Conservation (phyloP, 257 asterid species). For the Solanum virginianum region DNA sequence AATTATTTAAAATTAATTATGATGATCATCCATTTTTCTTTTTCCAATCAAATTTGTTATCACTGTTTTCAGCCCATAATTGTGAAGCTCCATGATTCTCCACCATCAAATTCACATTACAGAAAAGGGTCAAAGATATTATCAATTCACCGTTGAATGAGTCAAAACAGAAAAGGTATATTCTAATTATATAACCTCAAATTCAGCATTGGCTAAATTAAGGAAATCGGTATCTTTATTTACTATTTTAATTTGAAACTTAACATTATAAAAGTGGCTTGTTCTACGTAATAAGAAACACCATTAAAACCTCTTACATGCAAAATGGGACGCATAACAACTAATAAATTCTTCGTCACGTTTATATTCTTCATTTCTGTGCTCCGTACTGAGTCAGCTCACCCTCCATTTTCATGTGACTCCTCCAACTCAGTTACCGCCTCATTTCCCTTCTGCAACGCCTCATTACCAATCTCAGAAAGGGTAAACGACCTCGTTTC, state of each 20-base stretch:
- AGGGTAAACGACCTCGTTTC: conserved; percentile 45
- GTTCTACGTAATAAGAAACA: not conserved
- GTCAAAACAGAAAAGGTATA: no score
- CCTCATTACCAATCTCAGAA: conserved; percentile 8
- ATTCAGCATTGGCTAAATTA: not conserved
- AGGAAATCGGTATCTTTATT: not conserved
- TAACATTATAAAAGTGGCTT: not conserved
- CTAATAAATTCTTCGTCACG: not conserved
- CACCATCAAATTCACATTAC: no score
- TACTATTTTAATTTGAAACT: not conserved
- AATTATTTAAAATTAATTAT: no score
- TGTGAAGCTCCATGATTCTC: no score
- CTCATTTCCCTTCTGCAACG: conserved; percentile 39
- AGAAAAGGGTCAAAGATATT: no score
- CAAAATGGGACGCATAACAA: not conserved
- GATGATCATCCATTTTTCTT: no score
- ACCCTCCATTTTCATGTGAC: conserved; percentile 56
- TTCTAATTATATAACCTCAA: not conserved
- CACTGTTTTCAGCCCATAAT: no score
- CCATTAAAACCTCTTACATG: not conserved
- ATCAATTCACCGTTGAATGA: not conserved
- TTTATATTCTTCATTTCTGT: not conserved
- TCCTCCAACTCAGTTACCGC: conserved; percentile 24
- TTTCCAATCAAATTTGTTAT: no score
- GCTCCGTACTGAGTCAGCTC: not conserved